Base-by-base conservation (phyloP, 2,329 filamentous ascomycete genomes). In the Xylaria sp. region DNA sequence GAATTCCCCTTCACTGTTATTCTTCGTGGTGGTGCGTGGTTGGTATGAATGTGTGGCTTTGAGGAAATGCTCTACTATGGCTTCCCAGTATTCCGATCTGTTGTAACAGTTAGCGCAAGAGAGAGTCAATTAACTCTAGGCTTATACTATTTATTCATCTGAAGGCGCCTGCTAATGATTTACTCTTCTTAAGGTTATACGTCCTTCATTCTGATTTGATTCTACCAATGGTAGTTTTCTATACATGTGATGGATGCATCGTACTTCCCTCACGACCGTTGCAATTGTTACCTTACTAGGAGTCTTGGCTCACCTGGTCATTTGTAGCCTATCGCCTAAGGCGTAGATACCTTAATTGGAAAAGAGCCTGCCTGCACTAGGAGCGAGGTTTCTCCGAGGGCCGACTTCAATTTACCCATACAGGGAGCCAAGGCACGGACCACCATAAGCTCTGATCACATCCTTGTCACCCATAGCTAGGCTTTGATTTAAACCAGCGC, bases 401-500 rank as follows among this genome's bases (percentile, higher is more conserved):
- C 65, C 65, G 57, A 68, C 61, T 25, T 68, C 65, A 64, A 48
- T 44, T 65, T 41, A 23, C 23, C n/a, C n/a, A 32, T 64, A 18
- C 52, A 57, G 37, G 13, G 15, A 46, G 44, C 39, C 13, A 44
- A 13, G 2, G 68, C 68, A 70, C 64, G 55, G 63, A 56, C 64
- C 64, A 59, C 12, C 13, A 2, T 25, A 1, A 2, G 37, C 20
- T 56, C 13, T 58, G 20, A 20, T 9, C 10, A 28, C 28, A 63
- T 50, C 65, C 61, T 54, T 69, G 66, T 60, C 32, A 59, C 44
- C 5, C 28, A 54, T 63, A 65, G 57, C 28, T 28, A 3, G 28
- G 28, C 62, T 57, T 59, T 57, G 46, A 65, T 66, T 68, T 70
- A 63, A 69, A 57, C 52, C 70, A 64, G 64, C 70, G 70, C 70